These are phyloP conservation scores for Globisporangium paddicum DNA, from an alignment of 352 stramenopile species.

Conservation along the genomic window DNA sequence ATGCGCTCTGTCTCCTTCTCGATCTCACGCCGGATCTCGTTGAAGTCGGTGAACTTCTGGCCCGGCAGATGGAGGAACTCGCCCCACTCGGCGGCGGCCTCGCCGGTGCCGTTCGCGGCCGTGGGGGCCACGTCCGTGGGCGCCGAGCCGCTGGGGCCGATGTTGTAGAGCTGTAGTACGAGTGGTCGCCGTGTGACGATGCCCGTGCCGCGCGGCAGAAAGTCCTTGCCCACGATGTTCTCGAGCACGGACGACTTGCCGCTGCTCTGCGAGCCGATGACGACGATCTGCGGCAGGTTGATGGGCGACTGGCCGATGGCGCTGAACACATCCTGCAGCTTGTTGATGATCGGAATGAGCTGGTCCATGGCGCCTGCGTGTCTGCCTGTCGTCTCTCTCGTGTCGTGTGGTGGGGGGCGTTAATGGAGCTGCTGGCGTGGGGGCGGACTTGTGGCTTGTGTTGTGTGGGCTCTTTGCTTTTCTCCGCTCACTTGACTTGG, in stretches of 20 bases:
- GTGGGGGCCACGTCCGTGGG: constrained; percentile 15
- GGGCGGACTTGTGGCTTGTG: background rate
- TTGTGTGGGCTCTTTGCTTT: background rate
- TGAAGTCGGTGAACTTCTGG: constrained; percentile 96
- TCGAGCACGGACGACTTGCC: constrained; percentile 97
- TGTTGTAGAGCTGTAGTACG: constrained; percentile 98
- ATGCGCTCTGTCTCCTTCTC: constrained; percentile 96
- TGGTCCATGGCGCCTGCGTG: constrained; percentile 90
- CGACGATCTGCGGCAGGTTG: constrained; percentile 98
- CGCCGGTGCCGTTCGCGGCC: constrained; percentile 17
- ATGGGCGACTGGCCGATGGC: constrained; percentile 94
- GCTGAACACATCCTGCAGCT: constrained; percentile 99
- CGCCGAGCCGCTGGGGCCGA: constrained; percentile 17
- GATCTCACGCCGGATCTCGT: constrained; percentile 97
- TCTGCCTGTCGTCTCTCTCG: no score
- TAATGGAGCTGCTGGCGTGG: no score
- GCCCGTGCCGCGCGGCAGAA: constrained; percentile 95
- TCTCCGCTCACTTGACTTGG: background rate
- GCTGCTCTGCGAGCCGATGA: constrained; percentile 96
- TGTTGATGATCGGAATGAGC: constrained; percentile 99
- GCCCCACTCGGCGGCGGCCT: constrained; percentile 90
- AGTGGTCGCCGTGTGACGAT: constrained; percentile 98
- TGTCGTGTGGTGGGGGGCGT: no score
- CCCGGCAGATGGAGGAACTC: constrained; percentile 98
- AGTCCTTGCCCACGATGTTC: constrained; percentile 94